phyloP scores from a whole-genome alignment of 768 basidiomycete species.

The Lepiota brunneoincarnata region DNA sequence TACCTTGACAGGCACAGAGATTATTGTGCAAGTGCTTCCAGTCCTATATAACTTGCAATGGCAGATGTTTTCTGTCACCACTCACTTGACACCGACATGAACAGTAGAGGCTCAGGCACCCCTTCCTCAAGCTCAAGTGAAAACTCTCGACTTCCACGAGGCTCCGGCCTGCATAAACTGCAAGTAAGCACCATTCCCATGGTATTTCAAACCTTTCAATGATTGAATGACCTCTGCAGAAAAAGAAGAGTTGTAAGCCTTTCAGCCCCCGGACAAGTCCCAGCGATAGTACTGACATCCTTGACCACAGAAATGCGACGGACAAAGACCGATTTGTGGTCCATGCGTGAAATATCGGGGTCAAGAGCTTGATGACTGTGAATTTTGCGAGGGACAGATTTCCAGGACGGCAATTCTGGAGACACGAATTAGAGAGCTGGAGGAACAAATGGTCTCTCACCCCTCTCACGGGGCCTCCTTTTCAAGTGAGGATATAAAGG shows the following conservation, averaged over 20 bases:
- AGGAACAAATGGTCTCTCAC: slow-evolving; percentile 26
- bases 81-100: slow-evolving; percentile 6
- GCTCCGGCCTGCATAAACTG: slow-evolving; percentile 53
- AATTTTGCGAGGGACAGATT: slow-evolving; percentile 46
- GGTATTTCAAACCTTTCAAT: neutral
- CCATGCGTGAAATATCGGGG: slow-evolving; percentile 44
- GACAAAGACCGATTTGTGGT: slow-evolving; percentile 44
- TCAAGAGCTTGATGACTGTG: slow-evolving; percentile 43
- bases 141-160: slow-evolving; percentile 33
- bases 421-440: slow-evolving; percentile 40
- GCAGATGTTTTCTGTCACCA: neutral
- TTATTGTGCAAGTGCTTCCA: neutral
- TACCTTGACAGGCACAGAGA: neutral
- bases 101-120: slow-evolving; percentile 4
- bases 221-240: neutral
- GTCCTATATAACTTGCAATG: slow-evolving; percentile 8
- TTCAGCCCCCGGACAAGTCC: neutral
- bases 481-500: slow-evolving; percentile 6
- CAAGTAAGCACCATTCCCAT: slow-evolving; percentile 31
- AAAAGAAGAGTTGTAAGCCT: slow-evolving; percentile 4
- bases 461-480: neutral
- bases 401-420: slow-evolving; percentile 46
- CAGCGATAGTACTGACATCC: neutral
- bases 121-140: slow-evolving; percentile 13
- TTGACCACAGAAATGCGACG: slow-evolving; percentile 48